Conservation (phyloP, 2,329 filamentous ascomycete species). For the Aspergillus flavus region DNA sequence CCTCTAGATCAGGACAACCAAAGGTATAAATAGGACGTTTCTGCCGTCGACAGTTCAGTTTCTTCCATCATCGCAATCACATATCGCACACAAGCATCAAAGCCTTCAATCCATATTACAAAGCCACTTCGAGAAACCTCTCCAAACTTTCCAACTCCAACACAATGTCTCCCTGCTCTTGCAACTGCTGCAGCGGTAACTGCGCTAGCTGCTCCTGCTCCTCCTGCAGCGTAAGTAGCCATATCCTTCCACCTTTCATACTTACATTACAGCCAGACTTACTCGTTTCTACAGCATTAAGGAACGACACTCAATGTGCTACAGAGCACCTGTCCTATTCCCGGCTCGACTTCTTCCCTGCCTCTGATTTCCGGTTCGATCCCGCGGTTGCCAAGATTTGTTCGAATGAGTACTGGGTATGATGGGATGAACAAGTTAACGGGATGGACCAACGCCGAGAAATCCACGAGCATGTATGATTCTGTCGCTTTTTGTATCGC, state of each 20-base stretch:
- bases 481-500: background rate
- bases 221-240: slow-evolving; percentile 12
- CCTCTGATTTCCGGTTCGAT: background rate
- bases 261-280: background rate
- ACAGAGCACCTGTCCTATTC: background rate
- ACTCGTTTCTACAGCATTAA: background rate
- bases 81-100: background rate
- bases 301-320: background rate
- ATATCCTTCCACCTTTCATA: background rate
- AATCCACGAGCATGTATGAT: background rate
- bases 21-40: background rate
- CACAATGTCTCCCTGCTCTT: slow-evolving; percentile 17
- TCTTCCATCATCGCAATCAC: slow-evolving; percentile 2
- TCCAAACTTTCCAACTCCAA: background rate
- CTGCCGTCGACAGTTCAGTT: background rate
- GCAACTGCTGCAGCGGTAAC: slow-evolving; percentile 16
- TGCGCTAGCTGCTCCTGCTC: slow-evolving; percentile 15
- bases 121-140: background rate
- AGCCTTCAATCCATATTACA: background rate
- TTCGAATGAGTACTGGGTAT: background rate
- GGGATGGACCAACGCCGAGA: background rate
- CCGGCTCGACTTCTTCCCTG: background rate
- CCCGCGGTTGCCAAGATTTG: background rate
- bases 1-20: background rate
- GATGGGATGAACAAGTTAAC: background rate